Evolutionary conservation across 1,284 basidiomycete genomes (phyloP).

Genomic region (Ustilago xerochloae): DNA sequence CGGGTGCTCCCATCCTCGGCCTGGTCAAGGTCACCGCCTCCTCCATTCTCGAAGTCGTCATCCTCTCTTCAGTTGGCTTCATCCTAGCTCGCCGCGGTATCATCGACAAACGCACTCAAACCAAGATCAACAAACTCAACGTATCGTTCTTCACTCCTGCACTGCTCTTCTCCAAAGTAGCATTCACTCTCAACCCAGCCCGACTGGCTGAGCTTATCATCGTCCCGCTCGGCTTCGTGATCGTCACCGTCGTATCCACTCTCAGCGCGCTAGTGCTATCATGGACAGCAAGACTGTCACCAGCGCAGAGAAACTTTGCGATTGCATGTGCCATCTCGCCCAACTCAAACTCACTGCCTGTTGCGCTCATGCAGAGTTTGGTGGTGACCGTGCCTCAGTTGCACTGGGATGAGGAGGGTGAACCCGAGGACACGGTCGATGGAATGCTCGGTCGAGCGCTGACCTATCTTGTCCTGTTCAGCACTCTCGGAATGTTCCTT

Average conservation of each 20-base stretch:
- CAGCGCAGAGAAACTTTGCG: conserved; percentile 69
- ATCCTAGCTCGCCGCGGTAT: conserved; percentile 81
- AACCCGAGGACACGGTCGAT: conserved; percentile 78
- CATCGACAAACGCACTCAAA: conserved; percentile 88
- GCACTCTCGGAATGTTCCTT: conserved; percentile 84
- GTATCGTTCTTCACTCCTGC: conserved; percentile 91
- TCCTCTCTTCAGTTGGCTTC: conserved; percentile 87
- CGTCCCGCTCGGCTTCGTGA: conserved; percentile 82
- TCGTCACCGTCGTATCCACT: conserved; percentile 70
- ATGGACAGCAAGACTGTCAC: conserved; percentile 63
- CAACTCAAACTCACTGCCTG: conserved; percentile 91
- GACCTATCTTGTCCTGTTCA: conserved; percentile 91
- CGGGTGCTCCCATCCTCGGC: conserved; percentile 48
- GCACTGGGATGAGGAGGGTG: conserved; percentile 77
- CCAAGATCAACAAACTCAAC: conserved; percentile 74
- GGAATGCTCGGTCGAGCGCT: conserved; percentile 91
- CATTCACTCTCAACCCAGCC: conserved; percentile 75
- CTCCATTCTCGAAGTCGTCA: conserved; percentile 87
- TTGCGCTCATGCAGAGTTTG: conserved; percentile 89
- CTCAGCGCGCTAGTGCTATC: conserved; percentile 64
- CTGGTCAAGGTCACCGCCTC: conserved; percentile 61
- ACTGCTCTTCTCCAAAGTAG: conserved; percentile 91
- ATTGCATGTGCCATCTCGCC: conserved; percentile 66
- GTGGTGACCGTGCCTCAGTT: conserved; percentile 84
- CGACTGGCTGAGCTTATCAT: conserved; percentile 90